Evolutionary conservation across 148 eudicot species (phyloP), one percentile per base, ranked within the genome.

Genomic region (Hydrangea macrophylla): DNA sequence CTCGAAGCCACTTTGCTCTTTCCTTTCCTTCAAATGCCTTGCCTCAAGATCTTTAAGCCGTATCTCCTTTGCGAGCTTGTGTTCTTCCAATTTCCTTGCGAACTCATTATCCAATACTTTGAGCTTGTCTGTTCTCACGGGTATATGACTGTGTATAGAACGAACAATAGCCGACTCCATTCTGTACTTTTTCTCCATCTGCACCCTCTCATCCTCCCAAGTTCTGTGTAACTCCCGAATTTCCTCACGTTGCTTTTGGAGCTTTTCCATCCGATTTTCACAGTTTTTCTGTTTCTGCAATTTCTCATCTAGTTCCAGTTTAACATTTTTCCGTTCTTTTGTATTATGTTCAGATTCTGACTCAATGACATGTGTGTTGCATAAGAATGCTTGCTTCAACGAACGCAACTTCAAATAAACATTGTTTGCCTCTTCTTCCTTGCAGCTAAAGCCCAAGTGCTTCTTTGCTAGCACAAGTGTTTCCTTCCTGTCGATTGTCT

Each of bases 401-500:
- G 50, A 54, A 33, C 78, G 81, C 80, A 85, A 58, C 82, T 76
- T 86, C 5, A 62, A 64, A 78, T 81, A 79, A 26, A 83, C 76
- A 42, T 40, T 68, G 37, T 65, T 76, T 28, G 80, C 89, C 62
- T 90, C 90, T 50, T 76, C 79, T 67, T 81, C 88, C 13, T 51
- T 70, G 73, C 95, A 93, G 74, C 64, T 55, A 56, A 86, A 88
- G 56, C 78, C 68, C 82, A 88, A 61, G 58, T 58, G 73, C 27
- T 85, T 62, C 68, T 74, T 82, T 51, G 83, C 96, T 62, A 83
- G 69, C 11, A 33, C 62, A 40, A 93, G 80, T 0, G 90, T 82
- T 32, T 73, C 70, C 70, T 70, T 76, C 81, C 78, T 88, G 71
- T 86, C 90, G 70, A 93, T 54, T 72, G 83, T 80, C 17, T 74